A percentile compares a stretch with the other conserved stretches of the same genome.
Conservation (phyloP, 2,329 filamentous ascomycete genomes). For the Xylariales sp. region DNA sequence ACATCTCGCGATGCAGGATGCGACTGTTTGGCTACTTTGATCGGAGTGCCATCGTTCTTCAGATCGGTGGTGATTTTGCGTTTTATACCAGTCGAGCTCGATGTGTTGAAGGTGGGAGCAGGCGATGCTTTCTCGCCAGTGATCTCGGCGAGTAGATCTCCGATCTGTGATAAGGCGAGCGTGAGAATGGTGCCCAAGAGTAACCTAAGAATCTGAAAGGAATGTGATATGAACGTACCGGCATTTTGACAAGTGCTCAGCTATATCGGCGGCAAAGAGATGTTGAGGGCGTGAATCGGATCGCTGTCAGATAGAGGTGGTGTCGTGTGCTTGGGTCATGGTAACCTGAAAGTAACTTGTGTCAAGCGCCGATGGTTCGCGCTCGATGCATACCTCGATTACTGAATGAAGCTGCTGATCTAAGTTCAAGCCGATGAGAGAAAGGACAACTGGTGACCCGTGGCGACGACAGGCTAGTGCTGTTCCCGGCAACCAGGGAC, state of each 20-base stretch:
- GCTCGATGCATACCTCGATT: neutral
- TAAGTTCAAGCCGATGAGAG: neutral
- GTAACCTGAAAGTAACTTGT: neutral
- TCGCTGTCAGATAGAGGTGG: constrained; percentile 14
- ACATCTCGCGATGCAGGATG: constrained; percentile 4
- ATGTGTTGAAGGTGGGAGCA: constrained; percentile 22
- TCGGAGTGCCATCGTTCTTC: constrained; percentile 15
- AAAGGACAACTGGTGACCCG: no score
- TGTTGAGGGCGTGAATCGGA: constrained; percentile 9
- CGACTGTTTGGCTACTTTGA: constrained; percentile 16
- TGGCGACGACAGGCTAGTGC: no score
- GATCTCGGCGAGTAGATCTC: constrained; percentile 58
- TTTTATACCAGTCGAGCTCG: constrained; percentile 37
- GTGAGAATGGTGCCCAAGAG: constrained; percentile 6
- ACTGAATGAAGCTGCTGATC: neutral
- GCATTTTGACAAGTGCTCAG: constrained; percentile 18
- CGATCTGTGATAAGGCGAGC: constrained; percentile 35
- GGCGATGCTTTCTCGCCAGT: constrained; percentile 46
- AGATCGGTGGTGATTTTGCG: constrained; percentile 53
- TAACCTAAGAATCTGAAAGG: constrained; percentile 9
- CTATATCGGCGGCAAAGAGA: constrained; percentile 12
- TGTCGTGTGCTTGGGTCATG: neutral
- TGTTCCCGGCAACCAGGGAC: no score
- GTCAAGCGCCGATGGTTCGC: neutral
- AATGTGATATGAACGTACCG: constrained; percentile 2